A percentile compares a stretch with the other conserved stretches of the same genome.
These are phyloP conservation scores for Syzygium syzygioides DNA, from an alignment of 441 rosid genomes.

Conservation along the genomic window DNA sequence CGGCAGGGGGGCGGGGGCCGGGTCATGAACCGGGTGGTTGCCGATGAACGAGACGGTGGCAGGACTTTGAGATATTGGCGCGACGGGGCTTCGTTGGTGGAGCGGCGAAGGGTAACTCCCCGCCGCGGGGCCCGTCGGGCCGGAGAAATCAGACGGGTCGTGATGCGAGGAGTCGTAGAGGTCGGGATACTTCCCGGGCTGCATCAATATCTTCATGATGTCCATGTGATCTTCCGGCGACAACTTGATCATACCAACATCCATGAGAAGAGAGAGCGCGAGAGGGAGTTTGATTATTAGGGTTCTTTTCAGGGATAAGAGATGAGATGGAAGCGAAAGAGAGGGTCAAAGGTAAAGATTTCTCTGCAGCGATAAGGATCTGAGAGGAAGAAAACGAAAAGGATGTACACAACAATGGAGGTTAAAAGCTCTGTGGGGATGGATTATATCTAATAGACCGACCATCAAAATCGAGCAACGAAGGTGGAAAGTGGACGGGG, in stretches of 20 bases:
- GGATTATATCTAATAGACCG: conserved; percentile 18
- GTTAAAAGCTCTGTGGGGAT: background rate
- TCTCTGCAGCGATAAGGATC: conserved; percentile 17
- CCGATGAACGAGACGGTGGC: background rate
- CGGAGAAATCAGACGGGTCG: background rate
- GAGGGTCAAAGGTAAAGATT: background rate
- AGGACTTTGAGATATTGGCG: background rate
- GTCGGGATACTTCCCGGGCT: conserved; percentile 71
- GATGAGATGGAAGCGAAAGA: conserved; percentile 15
- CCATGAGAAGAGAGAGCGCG: conserved; percentile 29
- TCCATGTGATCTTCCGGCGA: conserved; percentile 47
- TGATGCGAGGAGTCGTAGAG: conserved; percentile 21
- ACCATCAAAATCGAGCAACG: conserved; percentile 27
- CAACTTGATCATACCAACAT: conserved; percentile 44
- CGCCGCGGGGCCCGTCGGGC: background rate
- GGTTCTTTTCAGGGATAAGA: conserved; percentile 4
- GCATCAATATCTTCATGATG: conserved; percentile 75
- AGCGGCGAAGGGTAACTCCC: background rate
- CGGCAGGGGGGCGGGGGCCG: background rate
- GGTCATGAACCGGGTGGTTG: background rate
- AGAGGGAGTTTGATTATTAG: background rate
- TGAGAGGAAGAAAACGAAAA: background rate
- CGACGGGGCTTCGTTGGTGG: background rate
- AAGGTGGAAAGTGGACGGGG: conserved; percentile 22
- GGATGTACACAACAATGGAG: conserved; percentile 12